Evolutionary conservation across 2,329 filamentous ascomycete genomes (phyloP).

Genomic region (Aspergillus pseudotamarii): DNA sequence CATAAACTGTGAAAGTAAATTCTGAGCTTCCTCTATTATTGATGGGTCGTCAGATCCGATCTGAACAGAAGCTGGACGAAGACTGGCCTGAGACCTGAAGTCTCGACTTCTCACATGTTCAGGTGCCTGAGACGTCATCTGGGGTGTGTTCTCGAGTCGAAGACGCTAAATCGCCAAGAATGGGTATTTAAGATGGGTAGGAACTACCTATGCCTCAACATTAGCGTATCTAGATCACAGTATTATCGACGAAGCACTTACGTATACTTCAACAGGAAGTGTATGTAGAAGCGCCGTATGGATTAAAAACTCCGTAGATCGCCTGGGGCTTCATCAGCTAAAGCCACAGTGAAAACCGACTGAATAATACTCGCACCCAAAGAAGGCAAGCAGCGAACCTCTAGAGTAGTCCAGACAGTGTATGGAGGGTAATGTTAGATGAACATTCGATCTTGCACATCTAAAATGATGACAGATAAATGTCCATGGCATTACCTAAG

Average conservation of each 20-base stretch:
- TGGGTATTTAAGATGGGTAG: neutral
- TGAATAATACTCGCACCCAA: neutral
- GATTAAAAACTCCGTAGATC: neutral
- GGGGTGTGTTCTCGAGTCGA: neutral
- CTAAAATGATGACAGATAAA: neutral
- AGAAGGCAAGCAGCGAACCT: neutral
- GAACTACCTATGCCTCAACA: neutral
- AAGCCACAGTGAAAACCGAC: neutral
- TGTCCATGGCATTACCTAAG: neutral
- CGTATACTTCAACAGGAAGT: neutral
- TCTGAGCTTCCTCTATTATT: slow-evolving; percentile 23
- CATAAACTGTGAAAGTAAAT: slow-evolving; percentile 32
- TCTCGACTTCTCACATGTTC: neutral
- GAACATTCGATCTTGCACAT: neutral
- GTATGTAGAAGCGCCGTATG: neutral
- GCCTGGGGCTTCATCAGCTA: neutral
- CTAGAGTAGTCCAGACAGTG: neutral
- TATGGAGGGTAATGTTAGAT: neutral
- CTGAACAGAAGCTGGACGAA: neutral
- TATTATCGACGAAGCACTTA: neutral
- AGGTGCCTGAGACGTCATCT: slow-evolving; percentile 3
- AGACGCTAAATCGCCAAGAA: neutral
- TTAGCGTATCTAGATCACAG: neutral
- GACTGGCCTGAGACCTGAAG: neutral
- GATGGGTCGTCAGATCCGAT: slow-evolving; percentile 23